Percentiles rank a stretch among this genome's conserved stretches.
These are phyloP conservation scores for Neofusicoccum umdonicola DNA, from an alignment of 2,329 filamentous ascomycete genomes.

Conservation along the genomic window DNA sequence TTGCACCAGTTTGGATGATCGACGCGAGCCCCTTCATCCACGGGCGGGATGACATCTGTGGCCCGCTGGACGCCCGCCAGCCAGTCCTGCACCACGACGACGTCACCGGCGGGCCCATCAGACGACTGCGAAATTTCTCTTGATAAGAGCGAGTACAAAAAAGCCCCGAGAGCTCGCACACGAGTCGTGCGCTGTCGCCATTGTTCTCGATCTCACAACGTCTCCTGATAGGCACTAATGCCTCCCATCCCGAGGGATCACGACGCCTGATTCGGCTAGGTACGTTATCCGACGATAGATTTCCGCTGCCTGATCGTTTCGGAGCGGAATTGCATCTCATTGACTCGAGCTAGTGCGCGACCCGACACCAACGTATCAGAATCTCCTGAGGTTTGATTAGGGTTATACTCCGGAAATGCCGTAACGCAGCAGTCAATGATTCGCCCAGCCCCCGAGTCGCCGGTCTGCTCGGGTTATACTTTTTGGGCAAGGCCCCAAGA, in stretches of 20 bases:
- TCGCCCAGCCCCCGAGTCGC: neutral
- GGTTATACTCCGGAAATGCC: constrained; percentile 14
- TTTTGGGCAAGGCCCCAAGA: neutral
- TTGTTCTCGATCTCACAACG: neutral
- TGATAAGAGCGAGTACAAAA: neutral
- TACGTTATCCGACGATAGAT: constrained; percentile 1
- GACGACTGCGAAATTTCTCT: neutral
- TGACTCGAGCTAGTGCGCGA: neutral
- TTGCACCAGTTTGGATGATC: neutral
- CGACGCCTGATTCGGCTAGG: neutral
- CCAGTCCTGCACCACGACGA: neutral
- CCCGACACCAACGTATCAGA: constrained; percentile 4
- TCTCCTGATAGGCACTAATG: constrained; percentile 4
- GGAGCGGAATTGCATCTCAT: neutral
- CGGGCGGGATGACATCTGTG: constrained; percentile 6
- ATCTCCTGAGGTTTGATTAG: constrained; percentile 8
- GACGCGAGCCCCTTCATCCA: neutral
- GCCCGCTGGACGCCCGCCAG: neutral
- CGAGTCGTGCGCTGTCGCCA: neutral
- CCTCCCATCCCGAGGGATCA: neutral
- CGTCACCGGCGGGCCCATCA: constrained; percentile 4
- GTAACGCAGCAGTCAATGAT: neutral
- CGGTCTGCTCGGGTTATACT: neutral
- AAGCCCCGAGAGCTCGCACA: neutral
- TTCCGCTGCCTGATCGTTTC: constrained; percentile 1